These are phyloP conservation scores for Mytilinidion resinicola DNA, from an alignment of 495 filamentous ascomycete genomes.

Conservation along the genomic window DNA sequence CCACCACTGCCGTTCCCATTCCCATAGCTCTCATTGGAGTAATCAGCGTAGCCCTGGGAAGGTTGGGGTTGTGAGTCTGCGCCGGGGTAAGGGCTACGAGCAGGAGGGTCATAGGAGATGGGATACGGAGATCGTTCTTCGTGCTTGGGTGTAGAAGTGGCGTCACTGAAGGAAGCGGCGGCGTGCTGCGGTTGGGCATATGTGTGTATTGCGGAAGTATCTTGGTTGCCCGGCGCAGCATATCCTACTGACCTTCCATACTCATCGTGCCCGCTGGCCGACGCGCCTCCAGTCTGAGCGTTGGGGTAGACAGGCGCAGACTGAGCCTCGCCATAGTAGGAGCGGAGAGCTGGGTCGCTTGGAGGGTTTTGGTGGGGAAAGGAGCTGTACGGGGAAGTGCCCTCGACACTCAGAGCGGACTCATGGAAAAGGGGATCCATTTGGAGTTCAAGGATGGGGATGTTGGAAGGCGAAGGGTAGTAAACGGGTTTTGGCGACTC, in stretches of 20 bases:
- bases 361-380: slow-evolving; percentile 22
- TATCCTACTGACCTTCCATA: slow-evolving; percentile 16
- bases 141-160: slow-evolving; percentile 13
- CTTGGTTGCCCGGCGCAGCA: slow-evolving; percentile 14
- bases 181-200: slow-evolving; percentile 12
- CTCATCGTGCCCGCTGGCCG: slow-evolving; percentile 3
- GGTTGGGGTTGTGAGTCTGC: slow-evolving; percentile 17
- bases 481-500: slow-evolving; percentile 66
- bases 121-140: slow-evolving; percentile 24
- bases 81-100: slow-evolving; percentile 13
- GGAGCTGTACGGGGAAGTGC: slow-evolving; percentile 21
- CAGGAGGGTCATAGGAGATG: slow-evolving; percentile 20
- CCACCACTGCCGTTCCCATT: slow-evolving; percentile 10
- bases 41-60: slow-evolving; percentile 10
- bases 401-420: slow-evolving; percentile 42
- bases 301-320: slow-evolving; percentile 12
- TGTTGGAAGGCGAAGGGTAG: slow-evolving; percentile 61
- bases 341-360: slow-evolving; percentile 16
- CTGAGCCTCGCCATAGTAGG: slow-evolving; percentile 23
- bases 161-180: slow-evolving; percentile 21
- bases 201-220: slow-evolving; percentile 25
- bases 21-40: slow-evolving; percentile 8
- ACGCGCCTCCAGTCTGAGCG: slow-evolving; percentile 5
- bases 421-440: slow-evolving; percentile 69
- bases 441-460: slow-evolving; percentile 65